Evolutionary conservation across 2,329 filamentous ascomycete species (phyloP).

Genomic region (Alternaria sp.): DNA sequence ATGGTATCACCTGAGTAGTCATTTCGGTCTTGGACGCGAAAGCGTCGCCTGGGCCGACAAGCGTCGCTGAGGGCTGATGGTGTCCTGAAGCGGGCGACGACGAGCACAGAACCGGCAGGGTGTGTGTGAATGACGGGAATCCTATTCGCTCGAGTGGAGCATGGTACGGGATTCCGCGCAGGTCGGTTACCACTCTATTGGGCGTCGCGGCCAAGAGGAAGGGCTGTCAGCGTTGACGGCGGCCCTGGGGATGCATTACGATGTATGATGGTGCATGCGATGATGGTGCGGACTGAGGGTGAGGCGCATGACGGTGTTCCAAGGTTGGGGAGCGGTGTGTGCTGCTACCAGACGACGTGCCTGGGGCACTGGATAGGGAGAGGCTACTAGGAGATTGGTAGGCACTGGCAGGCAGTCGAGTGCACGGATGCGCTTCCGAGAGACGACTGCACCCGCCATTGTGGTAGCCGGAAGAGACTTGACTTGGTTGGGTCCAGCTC

Average conservation of each 20-base stretch:
- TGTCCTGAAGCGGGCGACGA: constrained; percentile 7
- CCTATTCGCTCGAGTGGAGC: constrained; percentile 14
- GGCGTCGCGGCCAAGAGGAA: constrained; percentile 10
- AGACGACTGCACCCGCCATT: constrained; percentile 21
- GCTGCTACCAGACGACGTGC: not conserved
- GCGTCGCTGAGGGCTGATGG: constrained; percentile 12
- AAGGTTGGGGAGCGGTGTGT: constrained; percentile 3
- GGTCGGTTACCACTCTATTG: constrained; percentile 11
- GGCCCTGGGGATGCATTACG: not conserved
- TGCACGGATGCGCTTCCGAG: constrained; percentile 20
- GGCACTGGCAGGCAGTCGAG: constrained; percentile 7
- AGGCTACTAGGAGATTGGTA: constrained; percentile 4
- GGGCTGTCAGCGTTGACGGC: no score
- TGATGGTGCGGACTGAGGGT: not conserved
- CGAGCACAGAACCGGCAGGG: constrained; percentile 15
- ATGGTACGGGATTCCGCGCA: constrained; percentile 16
- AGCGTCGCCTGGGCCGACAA: constrained; percentile 20
- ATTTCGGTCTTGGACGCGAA: constrained; percentile 21
- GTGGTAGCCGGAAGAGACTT: constrained; percentile 28
- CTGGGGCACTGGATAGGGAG: constrained; percentile 2
- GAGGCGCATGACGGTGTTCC: not conserved
- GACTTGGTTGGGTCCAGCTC: constrained; percentile 20
- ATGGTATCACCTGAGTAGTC: constrained; percentile 12
- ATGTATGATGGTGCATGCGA: not conserved
- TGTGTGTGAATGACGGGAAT: not conserved